These are phyloP conservation scores for Hygrophorus pudorinus DNA, from an alignment of 768 basidiomycete species.

Conservation along the genomic window DNA sequence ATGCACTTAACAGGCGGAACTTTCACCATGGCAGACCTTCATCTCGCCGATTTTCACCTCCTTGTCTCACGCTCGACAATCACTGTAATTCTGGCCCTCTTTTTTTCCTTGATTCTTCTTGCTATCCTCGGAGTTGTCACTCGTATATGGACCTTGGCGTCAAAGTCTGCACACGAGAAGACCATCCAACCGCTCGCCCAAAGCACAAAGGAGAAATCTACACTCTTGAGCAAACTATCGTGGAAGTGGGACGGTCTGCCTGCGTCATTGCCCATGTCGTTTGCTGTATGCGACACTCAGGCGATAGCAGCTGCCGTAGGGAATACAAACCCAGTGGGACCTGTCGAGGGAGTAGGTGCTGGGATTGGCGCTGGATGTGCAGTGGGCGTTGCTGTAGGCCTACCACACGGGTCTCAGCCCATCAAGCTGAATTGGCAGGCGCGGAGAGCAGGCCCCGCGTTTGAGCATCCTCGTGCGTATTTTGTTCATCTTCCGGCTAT, in stretches of 20 bases:
- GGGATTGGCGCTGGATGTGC: not conserved
- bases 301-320: not conserved
- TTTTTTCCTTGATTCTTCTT: conserved; percentile 19
- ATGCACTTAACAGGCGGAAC: conserved; percentile 3
- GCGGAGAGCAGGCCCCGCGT: conserved; percentile 14
- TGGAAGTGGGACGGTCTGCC: conserved; percentile 18
- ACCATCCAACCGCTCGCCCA: conserved; percentile 7
- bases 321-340: not conserved
- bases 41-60: not conserved
- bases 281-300: conserved; percentile 9
- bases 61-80: not conserved
- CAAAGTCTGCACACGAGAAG: conserved; percentile 5
- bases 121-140: conserved; percentile 11
- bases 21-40: conserved; percentile 4
- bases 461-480: conserved; percentile 18
- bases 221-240: conserved; percentile 5
- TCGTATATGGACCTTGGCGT: conserved; percentile 8
- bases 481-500: conserved; percentile 1
- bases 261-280: conserved; percentile 17
- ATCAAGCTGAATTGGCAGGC: conserved; percentile 6
- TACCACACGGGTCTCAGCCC: not conserved
- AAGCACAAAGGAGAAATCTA: conserved; percentile 12
- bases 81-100: conserved; percentile 16
- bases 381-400: not conserved
- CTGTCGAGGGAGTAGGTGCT: not conserved